Evolutionary conservation across 1,284 basidiomycete species (phyloP).

Genomic region (Sporisorium iseilematis-ciliati): DNA sequence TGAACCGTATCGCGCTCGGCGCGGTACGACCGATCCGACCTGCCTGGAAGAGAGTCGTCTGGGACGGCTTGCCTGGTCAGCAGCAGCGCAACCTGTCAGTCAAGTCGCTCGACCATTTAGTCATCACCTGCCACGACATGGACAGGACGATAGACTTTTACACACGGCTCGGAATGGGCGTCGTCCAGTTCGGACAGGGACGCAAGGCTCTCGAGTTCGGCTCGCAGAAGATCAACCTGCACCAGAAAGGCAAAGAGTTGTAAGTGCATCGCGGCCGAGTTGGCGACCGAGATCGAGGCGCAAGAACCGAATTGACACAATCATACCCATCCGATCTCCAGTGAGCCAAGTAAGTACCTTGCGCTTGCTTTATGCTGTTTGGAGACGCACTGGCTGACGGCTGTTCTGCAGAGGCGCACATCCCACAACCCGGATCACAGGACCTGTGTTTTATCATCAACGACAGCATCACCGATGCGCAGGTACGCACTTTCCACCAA

Average conservation of each 20-base stretch:
- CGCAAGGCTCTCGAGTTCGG: slow-evolving; percentile 4
- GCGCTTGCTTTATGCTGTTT: too few relatives aligned
- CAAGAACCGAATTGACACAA: too few relatives aligned
- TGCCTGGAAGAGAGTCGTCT: too few relatives aligned
- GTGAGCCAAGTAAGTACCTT: slow-evolving; percentile 6
- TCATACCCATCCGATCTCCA: too few relatives aligned
- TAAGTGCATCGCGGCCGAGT: too few relatives aligned
- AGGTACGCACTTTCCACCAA: slow-evolving; percentile 1
- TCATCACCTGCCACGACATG: slow-evolving; percentile 6
- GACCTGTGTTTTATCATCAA: slow-evolving; percentile 5
- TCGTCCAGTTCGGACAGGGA: not conserved
- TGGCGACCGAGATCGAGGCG: too few relatives aligned
- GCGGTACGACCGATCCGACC: not conserved
- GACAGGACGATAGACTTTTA: slow-evolving; percentile 1
- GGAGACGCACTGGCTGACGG: too few relatives aligned
- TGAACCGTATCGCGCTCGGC: too few relatives aligned
- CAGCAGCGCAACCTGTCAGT: not conserved
- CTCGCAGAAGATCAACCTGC: slow-evolving; percentile 4
- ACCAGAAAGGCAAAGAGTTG: slow-evolving; percentile 5
- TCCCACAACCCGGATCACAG: not conserved
- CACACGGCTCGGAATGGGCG: not conserved
- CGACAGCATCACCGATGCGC: not conserved
- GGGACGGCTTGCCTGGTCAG: too few relatives aligned
- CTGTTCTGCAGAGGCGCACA: not conserved
- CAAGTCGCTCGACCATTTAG: slow-evolving; percentile 4